Evolutionary conservation across 441 rosid genomes (phyloP).

Genomic region (Raphanus hybrid): DNA sequence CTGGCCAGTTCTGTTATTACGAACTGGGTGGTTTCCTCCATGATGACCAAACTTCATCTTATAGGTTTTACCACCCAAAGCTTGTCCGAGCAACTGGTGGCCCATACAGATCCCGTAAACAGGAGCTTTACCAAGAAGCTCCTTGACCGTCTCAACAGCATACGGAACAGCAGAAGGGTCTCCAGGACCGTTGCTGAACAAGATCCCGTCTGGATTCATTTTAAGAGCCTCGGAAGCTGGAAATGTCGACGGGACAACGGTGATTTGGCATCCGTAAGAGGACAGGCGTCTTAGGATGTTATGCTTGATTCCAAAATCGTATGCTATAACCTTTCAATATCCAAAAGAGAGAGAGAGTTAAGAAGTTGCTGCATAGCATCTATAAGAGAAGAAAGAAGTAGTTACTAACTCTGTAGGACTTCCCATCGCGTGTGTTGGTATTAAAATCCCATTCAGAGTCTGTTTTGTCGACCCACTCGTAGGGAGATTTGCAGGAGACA

Average conservation of each 20-base stretch:
- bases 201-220: conserved; percentile 86
- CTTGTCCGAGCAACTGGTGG: conserved; percentile 94
- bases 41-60: conserved; percentile 99
- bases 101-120: conserved; percentile 98
- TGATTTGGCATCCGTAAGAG: conserved; percentile 88
- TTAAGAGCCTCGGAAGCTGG: conserved; percentile 80
- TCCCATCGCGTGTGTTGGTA: conserved; percentile 48
- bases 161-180: conserved; percentile 95
- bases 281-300: conserved; percentile 84
- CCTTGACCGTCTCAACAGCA: conserved; percentile 84
- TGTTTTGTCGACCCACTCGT: conserved; percentile 80
- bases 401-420: conserved; percentile 58
- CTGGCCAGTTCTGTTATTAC: conserved; percentile 60
- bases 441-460: conserved; percentile 80
- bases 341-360: conserved; percentile 29
- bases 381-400: conserved; percentile 16
- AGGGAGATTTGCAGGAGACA: conserved; percentile 58
- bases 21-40: conserved; percentile 95
- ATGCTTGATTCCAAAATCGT: conserved; percentile 93
- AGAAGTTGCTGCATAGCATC: conserved; percentile 29
- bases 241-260: conserved; percentile 87
- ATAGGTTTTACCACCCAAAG: conserved; percentile 89
- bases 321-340: conserved; percentile 71
- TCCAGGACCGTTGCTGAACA: conserved; percentile 97
- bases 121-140: conserved; percentile 78